Evolutionary conservation across 2,329 filamentous ascomycete species (phyloP), one percentile per base, ranked within the genome.

Genomic region (Stylonectria norvegica): DNA sequence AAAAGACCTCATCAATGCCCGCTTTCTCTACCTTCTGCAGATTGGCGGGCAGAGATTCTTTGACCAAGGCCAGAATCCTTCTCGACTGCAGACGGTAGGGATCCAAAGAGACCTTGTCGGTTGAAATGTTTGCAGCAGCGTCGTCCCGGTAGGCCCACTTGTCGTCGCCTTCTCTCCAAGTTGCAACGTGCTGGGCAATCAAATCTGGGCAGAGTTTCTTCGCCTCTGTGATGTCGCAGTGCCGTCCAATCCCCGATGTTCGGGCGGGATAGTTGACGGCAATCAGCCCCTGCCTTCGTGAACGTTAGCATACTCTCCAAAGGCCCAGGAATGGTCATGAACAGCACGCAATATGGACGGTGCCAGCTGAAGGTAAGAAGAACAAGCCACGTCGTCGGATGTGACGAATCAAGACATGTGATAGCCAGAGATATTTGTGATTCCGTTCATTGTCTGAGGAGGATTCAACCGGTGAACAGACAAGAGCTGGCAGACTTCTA

Each of bases 201-300:
- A 98, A 73, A 11, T 85, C 72, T 0, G 91, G 90, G 57, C 93
- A 98, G 48, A 88, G 72, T 63, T 91, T 91, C 64, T 82, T 84
- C 14, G 93, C 93, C 58, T 97, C 93, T 4, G 73, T 72, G 29
- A 88, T 76, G 7, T 81, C 86, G 48, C 91, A 83, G 67, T 94
- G 87, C 22, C 91, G 74, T 31, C 74, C 84, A 38, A 98, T 81
- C 2, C 88, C 89, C 56, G 80, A 90, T 7, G 78, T 76, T 12
- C 93, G 82, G 5, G 91, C 90, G 3, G 93, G 82, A 59, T 98
- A 98, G 68, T 98, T 98, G 64, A 98, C 82, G 3, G 93, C 93
- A 60, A 98, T 98, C 17, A 98, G 74, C 7, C 86, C 89, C 64
- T 94, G 86, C 86, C 86, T 83, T 52, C 7, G 31, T 16, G 16